Evolutionary conservation across 2,329 filamentous ascomycete species (phyloP), one percentile per base, ranked within the genome.

Genomic region (Penicillium psychrosexuale): DNA sequence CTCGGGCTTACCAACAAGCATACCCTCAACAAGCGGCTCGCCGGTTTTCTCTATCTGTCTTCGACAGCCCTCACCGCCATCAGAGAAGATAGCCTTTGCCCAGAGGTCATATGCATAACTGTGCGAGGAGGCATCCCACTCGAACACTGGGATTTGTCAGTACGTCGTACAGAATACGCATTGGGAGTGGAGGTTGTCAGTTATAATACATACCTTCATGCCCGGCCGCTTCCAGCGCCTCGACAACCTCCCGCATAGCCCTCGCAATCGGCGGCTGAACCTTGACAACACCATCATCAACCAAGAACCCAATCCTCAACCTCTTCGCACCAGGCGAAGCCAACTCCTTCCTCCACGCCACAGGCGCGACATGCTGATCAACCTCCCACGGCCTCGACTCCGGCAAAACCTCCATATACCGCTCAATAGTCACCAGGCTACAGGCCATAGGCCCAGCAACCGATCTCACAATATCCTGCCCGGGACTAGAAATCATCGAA

Each of bases 221-320:
- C 71, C 61, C 81, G 68, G 78, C 84, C 82, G 3, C 84, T 78
- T 4, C 86, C 72, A 53, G 86, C 66, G 43, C 86, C 78, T 61
- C 84, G 77, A 17, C 80, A 76, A 33, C 79, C 75, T 56, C 73
- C 55, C 57, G 73, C 37, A 89, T 64, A 1, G 84, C 85, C 38
- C 85, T 72, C 0, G 72, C 72, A 36, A 86, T 77, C 0, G 84
- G 84, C 0, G 84, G 84, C 55, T 85, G 84, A 1, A 83, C 83
- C 59, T 75, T 78, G 0, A 86, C 82, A 11, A 86, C 76, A 0
- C 79, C 82, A 55, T 87, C 84, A 68, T 83, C 77, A 75, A 80
- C 80, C 43, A 86, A 70, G 1, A 85, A 77, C 0, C 79, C 86
- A n/a, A 89, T 75, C 61, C 81, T 84, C 6, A 87, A 69, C 57